Evolutionary conservation across 148 eudicot species (phyloP), one percentile per base, ranked within the genome.

Genomic region (Chenopodium suecicum): DNA sequence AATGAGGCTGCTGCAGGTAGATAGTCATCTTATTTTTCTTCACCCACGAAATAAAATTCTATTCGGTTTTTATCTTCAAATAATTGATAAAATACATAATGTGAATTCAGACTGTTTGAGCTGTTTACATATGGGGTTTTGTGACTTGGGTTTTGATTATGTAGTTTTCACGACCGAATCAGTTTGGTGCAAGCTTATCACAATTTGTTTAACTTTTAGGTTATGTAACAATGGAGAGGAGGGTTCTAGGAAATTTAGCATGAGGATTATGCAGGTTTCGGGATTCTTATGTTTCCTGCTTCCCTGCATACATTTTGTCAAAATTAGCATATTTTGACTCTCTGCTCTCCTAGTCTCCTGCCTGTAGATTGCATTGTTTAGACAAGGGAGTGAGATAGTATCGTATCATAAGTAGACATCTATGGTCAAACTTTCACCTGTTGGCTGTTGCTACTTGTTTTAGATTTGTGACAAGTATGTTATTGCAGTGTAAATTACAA

Each of bases 1-100:
- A 89, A 79, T 54, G 95, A 94, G 71, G 27, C 46, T 20, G 77
- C 78, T 47, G 75, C 89, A 89, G 98, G 98, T 96, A 90, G 76
- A 65, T 25, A 32, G 34, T 69, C 74, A n/a, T 20, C n/a, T 13
- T 22, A 7, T 64, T 9, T 9, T 34, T 41, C 50, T 2, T 19
- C 37, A 12, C 78, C 23, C 60, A 29, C 20, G 19, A 66, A 66
- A 10, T 9, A 2, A 22, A 7, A 2, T 7, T 54, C 17, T 54
- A 54, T 11, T 54, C 12, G 2, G 4, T 52, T 52, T 14, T 52
- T 11, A 54, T 17, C 17, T 54, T 14, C 60, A 13, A 54, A 13
- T 54, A 54, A 54, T 54, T 54, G 0, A 16, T 12, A 0, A 54
- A 54, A 54, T 2, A 16, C 17, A 54, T 16, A 54, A 54, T 54